phyloP scores from a whole-genome alignment of 495 filamentous ascomycete species.

The Thermothielavioides terrestris region DNA sequence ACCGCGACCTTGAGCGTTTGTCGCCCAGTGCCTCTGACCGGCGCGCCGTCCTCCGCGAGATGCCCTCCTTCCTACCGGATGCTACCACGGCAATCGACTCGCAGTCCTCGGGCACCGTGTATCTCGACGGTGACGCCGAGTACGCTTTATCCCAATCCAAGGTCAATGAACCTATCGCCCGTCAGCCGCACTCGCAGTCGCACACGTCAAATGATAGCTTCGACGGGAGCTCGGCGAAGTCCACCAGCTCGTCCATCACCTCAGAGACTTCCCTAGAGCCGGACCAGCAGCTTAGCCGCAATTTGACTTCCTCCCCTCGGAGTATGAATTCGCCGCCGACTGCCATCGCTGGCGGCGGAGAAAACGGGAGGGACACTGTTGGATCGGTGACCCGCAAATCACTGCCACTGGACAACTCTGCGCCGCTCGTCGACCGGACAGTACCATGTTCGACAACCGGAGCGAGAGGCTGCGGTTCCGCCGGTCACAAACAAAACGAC shows the following conservation, averaged over 20 bases:
- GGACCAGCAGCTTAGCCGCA: slow-evolving; percentile 13
- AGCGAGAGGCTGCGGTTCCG: slow-evolving; percentile 1
- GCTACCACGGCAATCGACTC: slow-evolving; percentile 40
- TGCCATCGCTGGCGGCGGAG: slow-evolving; percentile 13
- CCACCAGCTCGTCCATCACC: slow-evolving; percentile 23
- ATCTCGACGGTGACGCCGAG: slow-evolving; percentile 23
- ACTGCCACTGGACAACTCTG: slow-evolving; percentile 13
- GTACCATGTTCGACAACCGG: not conserved
- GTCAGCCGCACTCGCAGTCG: slow-evolving; percentile 24
- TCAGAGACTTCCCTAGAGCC: slow-evolving; percentile 23
- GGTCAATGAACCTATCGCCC: slow-evolving; percentile 22
- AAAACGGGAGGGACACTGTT: slow-evolving; percentile 1
- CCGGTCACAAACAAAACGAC: slow-evolving; percentile 4
- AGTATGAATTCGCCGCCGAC: slow-evolving; percentile 24
- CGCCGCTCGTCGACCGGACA: slow-evolving; percentile 20
- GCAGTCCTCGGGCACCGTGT: slow-evolving; percentile 28
- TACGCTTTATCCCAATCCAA: slow-evolving; percentile 26
- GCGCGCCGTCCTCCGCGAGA: slow-evolving; percentile 25
- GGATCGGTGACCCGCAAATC: slow-evolving; percentile 13
- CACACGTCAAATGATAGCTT: slow-evolving; percentile 31
- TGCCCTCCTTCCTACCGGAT: slow-evolving; percentile 53
- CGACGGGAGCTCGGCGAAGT: slow-evolving; percentile 26
- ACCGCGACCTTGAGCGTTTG: slow-evolving; percentile 1
- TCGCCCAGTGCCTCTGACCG: slow-evolving; percentile 5
- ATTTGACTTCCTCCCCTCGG: slow-evolving; percentile 11